These are phyloP conservation scores for Phytopythium vexans DNA, from an alignment of 352 stramenopile genomes.

Conservation along the genomic window DNA sequence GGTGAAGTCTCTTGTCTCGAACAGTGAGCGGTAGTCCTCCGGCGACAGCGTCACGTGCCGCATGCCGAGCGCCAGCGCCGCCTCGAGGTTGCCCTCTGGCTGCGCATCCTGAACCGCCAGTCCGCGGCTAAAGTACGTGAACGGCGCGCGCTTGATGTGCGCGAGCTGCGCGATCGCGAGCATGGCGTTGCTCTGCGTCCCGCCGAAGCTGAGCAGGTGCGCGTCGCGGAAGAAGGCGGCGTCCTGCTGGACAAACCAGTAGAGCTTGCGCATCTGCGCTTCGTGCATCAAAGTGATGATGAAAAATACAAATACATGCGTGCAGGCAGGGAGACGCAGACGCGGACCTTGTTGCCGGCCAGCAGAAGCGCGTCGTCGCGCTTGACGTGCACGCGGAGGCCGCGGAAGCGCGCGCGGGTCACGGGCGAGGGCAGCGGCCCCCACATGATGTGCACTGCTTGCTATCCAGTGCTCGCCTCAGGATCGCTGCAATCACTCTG, in stretches of 20 bases:
- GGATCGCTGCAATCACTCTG: too few species aligned
- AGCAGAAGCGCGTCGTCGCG: slow-evolving; percentile 77
- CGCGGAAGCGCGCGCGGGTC: slow-evolving; percentile 61
- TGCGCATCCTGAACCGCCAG: slow-evolving; percentile 13
- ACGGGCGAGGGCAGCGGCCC: slow-evolving; percentile 37
- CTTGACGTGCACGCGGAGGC: slow-evolving; percentile 77
- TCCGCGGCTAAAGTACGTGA: slow-evolving; percentile 81
- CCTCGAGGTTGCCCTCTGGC: slow-evolving; percentile 35
- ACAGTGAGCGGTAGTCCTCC: slow-evolving; percentile 45
- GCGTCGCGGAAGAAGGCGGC: slow-evolving; percentile 49
- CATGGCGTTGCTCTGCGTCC: slow-evolving; percentile 86
- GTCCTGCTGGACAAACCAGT: slow-evolving; percentile 69
- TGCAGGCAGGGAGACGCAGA: not conserved
- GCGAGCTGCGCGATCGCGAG: slow-evolving; percentile 78
- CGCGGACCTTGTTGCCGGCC: slow-evolving; percentile 76
- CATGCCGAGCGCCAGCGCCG: slow-evolving; percentile 59
- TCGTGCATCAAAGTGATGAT: too few species aligned
- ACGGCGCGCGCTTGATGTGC: slow-evolving; percentile 61
- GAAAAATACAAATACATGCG: not conserved
- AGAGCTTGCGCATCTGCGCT: slow-evolving; percentile 79
- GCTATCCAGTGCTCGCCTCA: too few species aligned
- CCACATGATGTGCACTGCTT: not conserved
- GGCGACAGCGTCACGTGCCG: slow-evolving; percentile 45
- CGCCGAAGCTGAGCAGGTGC: slow-evolving; percentile 76
- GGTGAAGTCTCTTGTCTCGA: slow-evolving; percentile 34